A percentile compares a stretch with the other conserved stretches of the same genome.
Evolutionary conservation across 176 grass and related monocot genomes (phyloP).

Genomic region (bread wheat (Triticum aestivum)): DNA sequence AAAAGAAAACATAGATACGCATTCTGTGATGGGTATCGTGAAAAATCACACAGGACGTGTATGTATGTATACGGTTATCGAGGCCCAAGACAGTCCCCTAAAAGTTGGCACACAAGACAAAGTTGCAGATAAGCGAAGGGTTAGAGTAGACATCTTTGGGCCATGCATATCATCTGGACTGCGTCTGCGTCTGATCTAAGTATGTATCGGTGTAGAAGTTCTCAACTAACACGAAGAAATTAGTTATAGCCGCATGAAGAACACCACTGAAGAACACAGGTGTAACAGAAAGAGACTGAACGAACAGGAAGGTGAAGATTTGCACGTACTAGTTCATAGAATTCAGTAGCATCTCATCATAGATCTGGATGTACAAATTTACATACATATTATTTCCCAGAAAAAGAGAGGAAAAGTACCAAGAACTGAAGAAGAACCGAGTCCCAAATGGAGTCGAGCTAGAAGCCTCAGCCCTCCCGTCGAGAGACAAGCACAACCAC

Average conservation of each 20-base stretch:
- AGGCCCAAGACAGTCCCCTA: background rate
- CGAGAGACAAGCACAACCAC: background rate
- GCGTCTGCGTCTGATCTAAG: background rate
- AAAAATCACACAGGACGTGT: background rate
- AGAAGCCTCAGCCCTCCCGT: background rate
- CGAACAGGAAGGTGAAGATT: background rate
- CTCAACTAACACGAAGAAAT: background rate
- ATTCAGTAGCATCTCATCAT: constrained; percentile 15
- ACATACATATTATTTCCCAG: constrained; percentile 42
- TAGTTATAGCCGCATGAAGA: background rate
- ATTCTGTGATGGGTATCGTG: background rate
- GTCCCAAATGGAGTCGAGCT: constrained; percentile 7
- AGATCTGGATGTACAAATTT: constrained; percentile 48
- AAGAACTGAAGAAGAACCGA: background rate
- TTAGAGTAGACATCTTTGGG: background rate
- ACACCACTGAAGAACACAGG: background rate
- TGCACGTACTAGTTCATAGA: background rate
- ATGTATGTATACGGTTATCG: background rate
- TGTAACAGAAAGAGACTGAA: too few species aligned
- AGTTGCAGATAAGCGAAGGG: background rate
- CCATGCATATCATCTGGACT: constrained; percentile 2
- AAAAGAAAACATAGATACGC: background rate
- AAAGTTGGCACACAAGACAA: background rate
- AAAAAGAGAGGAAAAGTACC: background rate
- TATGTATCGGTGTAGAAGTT: background rate